A percentile compares a stretch with the other conserved stretches of the same genome.
Evolutionary conservation across 495 filamentous ascomycete genomes (phyloP).

Genomic region (Penicillium antarcticum): DNA sequence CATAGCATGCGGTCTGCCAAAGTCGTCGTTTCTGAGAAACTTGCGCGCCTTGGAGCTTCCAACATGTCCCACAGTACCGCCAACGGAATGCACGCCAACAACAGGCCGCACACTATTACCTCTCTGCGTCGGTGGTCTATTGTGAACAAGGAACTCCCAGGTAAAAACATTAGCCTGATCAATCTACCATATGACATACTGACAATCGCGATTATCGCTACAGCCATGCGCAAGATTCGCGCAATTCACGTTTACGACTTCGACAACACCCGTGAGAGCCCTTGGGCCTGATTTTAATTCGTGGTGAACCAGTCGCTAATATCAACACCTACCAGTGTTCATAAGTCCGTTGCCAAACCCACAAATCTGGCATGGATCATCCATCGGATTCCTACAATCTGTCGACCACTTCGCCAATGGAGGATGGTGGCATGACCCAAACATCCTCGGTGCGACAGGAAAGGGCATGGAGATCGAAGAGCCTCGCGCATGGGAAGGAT

Average conservation of each 20-base stretch:
- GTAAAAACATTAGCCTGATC: neutral
- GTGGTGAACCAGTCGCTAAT: slow-evolving; percentile 8
- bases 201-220: neutral
- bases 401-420: slow-evolving; percentile 77
- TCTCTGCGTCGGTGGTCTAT: slow-evolving; percentile 54
- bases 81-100: slow-evolving; percentile 9
- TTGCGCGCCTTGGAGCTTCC: slow-evolving; percentile 17
- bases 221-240: slow-evolving; percentile 65
- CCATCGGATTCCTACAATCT: slow-evolving; percentile 69
- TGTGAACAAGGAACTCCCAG: slow-evolving; percentile 3
- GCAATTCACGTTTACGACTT: slow-evolving; percentile 96
- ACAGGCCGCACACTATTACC: slow-evolving; percentile 56
- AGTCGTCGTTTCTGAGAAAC: slow-evolving; percentile 36
- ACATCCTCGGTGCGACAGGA: slow-evolving; percentile 82
- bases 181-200: neutral
- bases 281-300: neutral
- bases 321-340: slow-evolving; percentile 61
- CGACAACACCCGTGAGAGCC: slow-evolving; percentile 81
- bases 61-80: slow-evolving; percentile 25
- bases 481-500: slow-evolving; percentile 79
- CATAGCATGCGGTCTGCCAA: slow-evolving; percentile 38
- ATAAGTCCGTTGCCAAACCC: slow-evolving; percentile 83
- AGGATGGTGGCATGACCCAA: slow-evolving; percentile 96
- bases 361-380: slow-evolving; percentile 77
- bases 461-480: slow-evolving; percentile 83